A percentile compares a stretch with the other conserved stretches of the same genome.
These are phyloP conservation scores for Hyphopichia burtonii DNA, from an alignment of 1,139 yeast genomes.

Conservation along the genomic window DNA sequence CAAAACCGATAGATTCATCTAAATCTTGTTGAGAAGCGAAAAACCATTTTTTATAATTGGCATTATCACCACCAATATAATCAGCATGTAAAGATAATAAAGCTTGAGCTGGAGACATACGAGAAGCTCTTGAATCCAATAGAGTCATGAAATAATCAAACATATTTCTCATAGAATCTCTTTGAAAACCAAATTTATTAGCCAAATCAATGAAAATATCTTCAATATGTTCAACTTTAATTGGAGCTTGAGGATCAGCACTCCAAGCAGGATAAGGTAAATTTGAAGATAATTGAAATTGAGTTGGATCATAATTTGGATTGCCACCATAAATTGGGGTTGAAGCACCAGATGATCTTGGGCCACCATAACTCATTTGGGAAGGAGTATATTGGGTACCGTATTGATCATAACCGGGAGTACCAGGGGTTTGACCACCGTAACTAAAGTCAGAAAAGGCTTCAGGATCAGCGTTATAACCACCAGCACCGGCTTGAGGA, in stretches of 20 bases:
- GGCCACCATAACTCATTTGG: constrained; percentile 80
- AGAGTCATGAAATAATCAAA: constrained; percentile 93
- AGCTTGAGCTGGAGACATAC: constrained; percentile 97
- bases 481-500: constrained; percentile 42
- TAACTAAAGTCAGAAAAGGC: constrained; percentile 77
- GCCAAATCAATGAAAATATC: constrained; percentile 88
- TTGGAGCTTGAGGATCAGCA: constrained; percentile 83
- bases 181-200: constrained; percentile 93
- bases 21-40: constrained; percentile 44
- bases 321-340: constrained; percentile 89
- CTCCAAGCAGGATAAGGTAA: constrained; percentile 96
- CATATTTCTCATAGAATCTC: constrained; percentile 96
- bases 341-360: constrained; percentile 89
- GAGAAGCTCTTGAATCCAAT: constrained; percentile 91
- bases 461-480: constrained; percentile 62
- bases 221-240: constrained; percentile 80
- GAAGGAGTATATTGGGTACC: constrained; percentile 81
- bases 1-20: constrained; percentile 43
- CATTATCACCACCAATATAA: constrained; percentile 58
- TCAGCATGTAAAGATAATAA: constrained; percentile 91
- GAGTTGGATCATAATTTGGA: constrained; percentile 63
- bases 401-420: constrained; percentile 69
- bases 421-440: constrained; percentile 70
- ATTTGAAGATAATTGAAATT: constrained; percentile 56
- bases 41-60: constrained; percentile 47